These are phyloP conservation scores for Sordaria brevicollis DNA, from an alignment of 495 filamentous ascomycete genomes.

Conservation along the genomic window DNA sequence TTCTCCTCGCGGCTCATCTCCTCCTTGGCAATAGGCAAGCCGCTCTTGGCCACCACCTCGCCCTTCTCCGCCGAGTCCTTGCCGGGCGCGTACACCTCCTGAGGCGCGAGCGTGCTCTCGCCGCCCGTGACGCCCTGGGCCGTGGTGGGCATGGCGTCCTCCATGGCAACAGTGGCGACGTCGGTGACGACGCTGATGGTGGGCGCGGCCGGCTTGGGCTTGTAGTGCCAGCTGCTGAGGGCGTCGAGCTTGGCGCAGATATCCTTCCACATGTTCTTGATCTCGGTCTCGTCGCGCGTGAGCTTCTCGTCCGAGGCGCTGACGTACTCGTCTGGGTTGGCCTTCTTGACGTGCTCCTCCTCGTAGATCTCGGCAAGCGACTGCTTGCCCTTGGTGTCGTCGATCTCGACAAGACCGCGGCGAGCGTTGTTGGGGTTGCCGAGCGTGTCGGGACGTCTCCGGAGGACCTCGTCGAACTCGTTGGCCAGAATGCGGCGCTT, in stretches of 20 bases:
- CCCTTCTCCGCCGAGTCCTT: slow-evolving; percentile 51
- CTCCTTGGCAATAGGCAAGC: slow-evolving; percentile 68
- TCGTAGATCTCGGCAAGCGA: slow-evolving; percentile 91
- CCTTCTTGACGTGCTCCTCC: slow-evolving; percentile 70
- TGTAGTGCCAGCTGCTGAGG: slow-evolving; percentile 90
- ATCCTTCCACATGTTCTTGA: slow-evolving; percentile 73
- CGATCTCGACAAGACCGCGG: slow-evolving; percentile 65
- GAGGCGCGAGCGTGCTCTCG: slow-evolving; percentile 75
- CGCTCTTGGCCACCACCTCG: slow-evolving; percentile 72
- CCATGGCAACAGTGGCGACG: slow-evolving; percentile 82
- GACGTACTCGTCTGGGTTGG: slow-evolving; percentile 69
- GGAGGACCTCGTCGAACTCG: slow-evolving; percentile 88
- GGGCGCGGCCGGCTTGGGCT: slow-evolving; percentile 70
- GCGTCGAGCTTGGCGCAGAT: slow-evolving; percentile 73
- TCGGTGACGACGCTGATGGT: slow-evolving; percentile 79
- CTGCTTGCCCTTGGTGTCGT: slow-evolving; percentile 77
- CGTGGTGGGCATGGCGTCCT: slow-evolving; percentile 83
- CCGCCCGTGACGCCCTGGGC: slow-evolving; percentile 62
- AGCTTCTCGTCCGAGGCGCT: slow-evolving; percentile 74
- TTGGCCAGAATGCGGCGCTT: slow-evolving; percentile 84
- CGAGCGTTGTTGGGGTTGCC: slow-evolving; percentile 43
- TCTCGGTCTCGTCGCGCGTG: slow-evolving; percentile 73
- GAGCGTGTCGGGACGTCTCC: slow-evolving; percentile 63
- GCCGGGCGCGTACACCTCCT: slow-evolving; percentile 82
- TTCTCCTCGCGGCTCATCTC: slow-evolving; percentile 92